Base-by-base conservation (phyloP, 2,329 filamentous ascomycete genomes). In the Rasamsonia emersonii region DNA sequence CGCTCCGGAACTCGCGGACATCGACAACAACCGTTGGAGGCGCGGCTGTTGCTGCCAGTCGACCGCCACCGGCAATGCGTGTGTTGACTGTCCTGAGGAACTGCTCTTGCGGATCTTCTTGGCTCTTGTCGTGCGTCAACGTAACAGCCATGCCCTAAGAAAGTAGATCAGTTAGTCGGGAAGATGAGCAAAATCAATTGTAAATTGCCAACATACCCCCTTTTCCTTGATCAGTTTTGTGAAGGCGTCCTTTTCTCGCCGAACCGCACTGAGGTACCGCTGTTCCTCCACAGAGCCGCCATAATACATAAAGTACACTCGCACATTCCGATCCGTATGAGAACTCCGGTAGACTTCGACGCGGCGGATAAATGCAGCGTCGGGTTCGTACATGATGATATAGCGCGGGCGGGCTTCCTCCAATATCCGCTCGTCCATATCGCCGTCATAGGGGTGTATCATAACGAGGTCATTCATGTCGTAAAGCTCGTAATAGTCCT, bases 351-450 rank as follows among this genome's bases (percentile, higher is more conserved):
- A 98, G 2, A 96, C 88, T 55, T 98, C 91, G 13, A 98, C 82
- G 21, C 89, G 73, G 9, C 91, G 78, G 49, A 96, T 94, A 56
- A 98, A 98, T 3, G 89, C 79, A 3, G 89, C 78, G 44, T 96
- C 86, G 1, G 91, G 89, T 54, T 96, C 91, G 58, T 95, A 98
- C 91, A 98, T 96, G 62, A 98, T 82, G 37, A 98, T 86, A 58
- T 95, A 95, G 38, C 84, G 79, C 19, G 91, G 91, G 50, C 84
- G 86, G 36, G 91, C 71, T 59, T 98, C 91, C 55, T 98, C 89
- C 2, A 98, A 72, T n/a, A 96, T 73, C 54, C 93, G 85, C 53
- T 96, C 91, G 55, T 98, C 91, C 65, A 89, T 82, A 53, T 96
- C 91, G 8, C 88, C 88, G 38, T 94, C 86, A 54, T 94, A 98